Evolutionary conservation across 1,139 yeast genomes (phyloP).

Genomic region (Candida freyschussii): DNA sequence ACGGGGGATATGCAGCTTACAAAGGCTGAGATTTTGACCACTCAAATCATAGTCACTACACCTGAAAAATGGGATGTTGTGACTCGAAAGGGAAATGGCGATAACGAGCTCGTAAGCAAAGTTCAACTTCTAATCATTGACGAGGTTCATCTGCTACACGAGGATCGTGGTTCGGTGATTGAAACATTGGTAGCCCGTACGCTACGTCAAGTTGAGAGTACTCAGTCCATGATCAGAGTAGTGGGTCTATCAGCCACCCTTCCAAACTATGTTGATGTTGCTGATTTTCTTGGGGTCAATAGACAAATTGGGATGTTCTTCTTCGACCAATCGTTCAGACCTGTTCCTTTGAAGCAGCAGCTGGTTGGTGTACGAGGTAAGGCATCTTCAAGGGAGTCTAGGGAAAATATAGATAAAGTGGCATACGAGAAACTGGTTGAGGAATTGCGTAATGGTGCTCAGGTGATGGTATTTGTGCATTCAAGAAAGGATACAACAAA

Average conservation of each 20-base stretch:
- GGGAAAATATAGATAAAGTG: constrained; percentile 70
- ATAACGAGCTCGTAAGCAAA: constrained; percentile 77
- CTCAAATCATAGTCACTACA: constrained; percentile 92
- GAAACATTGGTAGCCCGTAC: constrained; percentile 96
- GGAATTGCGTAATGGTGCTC: constrained; percentile 66
- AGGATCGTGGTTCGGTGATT: constrained; percentile 96
- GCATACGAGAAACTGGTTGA: constrained; percentile 74
- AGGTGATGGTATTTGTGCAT: constrained; percentile 96
- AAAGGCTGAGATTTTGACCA: constrained; percentile 70
- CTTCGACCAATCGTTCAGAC: constrained; percentile 90
- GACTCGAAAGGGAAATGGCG: constrained; percentile 79
- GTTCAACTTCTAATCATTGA: constrained; percentile 85
- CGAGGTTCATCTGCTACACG: constrained; percentile 94
- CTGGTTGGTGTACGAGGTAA: constrained; percentile 86
- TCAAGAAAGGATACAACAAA: constrained; percentile 90
- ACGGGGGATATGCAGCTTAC: constrained; percentile 98
- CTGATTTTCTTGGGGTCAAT: constrained; percentile 91
- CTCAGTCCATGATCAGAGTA: constrained; percentile 91
- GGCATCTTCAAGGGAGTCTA: constrained; percentile 66
- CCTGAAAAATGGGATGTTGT: constrained; percentile 99
- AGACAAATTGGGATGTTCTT: constrained; percentile 87
- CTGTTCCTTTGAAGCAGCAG: constrained; percentile 89
- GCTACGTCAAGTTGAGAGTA: constrained; percentile 85
- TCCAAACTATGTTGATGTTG: constrained; percentile 92
- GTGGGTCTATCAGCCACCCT: constrained; percentile 96